phyloP scores from a whole-genome alignment of 768 basidiomycete species.

The Cubamyces sp. region DNA sequence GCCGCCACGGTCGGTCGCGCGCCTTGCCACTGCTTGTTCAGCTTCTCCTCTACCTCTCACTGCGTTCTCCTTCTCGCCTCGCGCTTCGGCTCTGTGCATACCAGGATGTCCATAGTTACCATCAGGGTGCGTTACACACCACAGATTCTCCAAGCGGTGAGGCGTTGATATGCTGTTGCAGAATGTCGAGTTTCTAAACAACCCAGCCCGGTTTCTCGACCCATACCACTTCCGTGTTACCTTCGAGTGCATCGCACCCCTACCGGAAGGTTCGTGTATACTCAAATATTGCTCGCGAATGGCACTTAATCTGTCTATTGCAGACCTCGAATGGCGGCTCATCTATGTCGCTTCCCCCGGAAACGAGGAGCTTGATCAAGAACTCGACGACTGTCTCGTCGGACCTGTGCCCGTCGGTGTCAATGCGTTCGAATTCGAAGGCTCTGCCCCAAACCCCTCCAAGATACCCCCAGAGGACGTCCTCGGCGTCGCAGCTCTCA shows the following conservation, averaged over 20 bases:
- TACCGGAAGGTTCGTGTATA: conserved; percentile 74
- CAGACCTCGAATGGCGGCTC: conserved; percentile 97
- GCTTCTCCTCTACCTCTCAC: neutral
- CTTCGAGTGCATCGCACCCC: conserved; percentile 92
- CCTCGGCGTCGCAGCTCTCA: conserved; percentile 94
- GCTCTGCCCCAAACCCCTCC: conserved; percentile 78
- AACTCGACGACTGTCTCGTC: conserved; percentile 96
- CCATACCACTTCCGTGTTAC: conserved; percentile 93
- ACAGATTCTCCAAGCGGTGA: no score
- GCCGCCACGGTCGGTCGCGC: neutral
- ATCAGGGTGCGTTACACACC: conserved; percentile 53
- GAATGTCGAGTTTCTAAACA: conserved; percentile 92
- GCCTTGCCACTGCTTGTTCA: conserved; percentile 7
- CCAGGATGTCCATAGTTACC: conserved; percentile 67
- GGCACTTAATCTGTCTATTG: neutral
- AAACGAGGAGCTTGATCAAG: conserved; percentile 91
- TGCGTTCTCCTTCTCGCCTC: neutral
- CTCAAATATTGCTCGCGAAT: neutral
- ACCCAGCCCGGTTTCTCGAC: conserved; percentile 90
- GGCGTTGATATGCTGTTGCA: conserved; percentile 32
- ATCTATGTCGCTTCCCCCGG: conserved; percentile 96
- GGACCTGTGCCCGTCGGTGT: conserved; percentile 97
- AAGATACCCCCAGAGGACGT: conserved; percentile 90
- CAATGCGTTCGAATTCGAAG: conserved; percentile 97
- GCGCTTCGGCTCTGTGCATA: neutral